These are phyloP conservation scores for Castanopsis chinensis DNA, from an alignment of 306 rosid genomes.

Conservation along the genomic window DNA sequence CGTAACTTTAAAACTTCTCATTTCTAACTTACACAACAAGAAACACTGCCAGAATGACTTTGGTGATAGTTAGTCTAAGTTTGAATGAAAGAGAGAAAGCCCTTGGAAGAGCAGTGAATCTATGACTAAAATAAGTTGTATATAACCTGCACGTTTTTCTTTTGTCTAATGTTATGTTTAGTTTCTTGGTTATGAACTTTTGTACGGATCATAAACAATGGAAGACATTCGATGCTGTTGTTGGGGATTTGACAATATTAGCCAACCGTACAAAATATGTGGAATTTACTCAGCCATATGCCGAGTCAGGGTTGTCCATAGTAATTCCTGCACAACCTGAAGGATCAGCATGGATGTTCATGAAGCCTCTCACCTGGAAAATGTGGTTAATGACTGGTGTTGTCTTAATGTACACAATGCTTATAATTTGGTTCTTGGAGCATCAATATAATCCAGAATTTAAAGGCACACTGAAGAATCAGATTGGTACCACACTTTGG, in stretches of 20 bases:
- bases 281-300: slow-evolving; percentile 36
- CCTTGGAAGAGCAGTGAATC: too few species aligned
- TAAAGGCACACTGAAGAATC: slow-evolving; percentile 22
- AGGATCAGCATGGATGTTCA: slow-evolving; percentile 22
- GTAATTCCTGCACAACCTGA: slow-evolving; percentile 14
- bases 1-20: neutral
- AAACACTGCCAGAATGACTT: neutral
- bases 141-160: neutral
- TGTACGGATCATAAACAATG: neutral
- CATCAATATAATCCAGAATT: slow-evolving; percentile 25
- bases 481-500: slow-evolving; percentile 35
- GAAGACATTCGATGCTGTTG: slow-evolving; percentile 30
- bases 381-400: slow-evolving; percentile 24
- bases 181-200: neutral
- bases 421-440: slow-evolving; percentile 34
- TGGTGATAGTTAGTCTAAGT: too few species aligned
- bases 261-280: slow-evolving; percentile 6
- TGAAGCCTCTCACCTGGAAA: slow-evolving; percentile 32
- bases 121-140: too few species aligned
- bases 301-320: slow-evolving; percentile 22
- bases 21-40: neutral
- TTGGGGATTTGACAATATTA: slow-evolving; percentile 34
- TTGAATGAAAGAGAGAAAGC: too few species aligned
- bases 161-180: neutral
- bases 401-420: slow-evolving; percentile 24